These are phyloP conservation scores for Ogataea paraovalis DNA, from an alignment of 805 yeast genomes.

Conservation along the genomic window DNA sequence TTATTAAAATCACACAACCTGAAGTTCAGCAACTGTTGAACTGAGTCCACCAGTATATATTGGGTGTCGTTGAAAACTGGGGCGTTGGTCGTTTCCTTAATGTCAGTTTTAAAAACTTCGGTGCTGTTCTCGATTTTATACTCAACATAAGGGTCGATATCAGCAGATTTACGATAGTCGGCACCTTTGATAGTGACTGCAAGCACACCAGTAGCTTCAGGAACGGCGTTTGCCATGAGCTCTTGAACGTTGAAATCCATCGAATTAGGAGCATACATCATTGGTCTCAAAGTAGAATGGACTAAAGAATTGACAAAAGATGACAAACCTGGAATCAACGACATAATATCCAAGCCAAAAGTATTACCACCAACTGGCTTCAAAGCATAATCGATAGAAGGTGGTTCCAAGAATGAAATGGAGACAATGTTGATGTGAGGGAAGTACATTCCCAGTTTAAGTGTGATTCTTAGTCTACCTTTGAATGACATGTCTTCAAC, in stretches of 20 bases:
- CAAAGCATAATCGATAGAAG: slow-evolving; percentile 71
- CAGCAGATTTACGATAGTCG: slow-evolving; percentile 38
- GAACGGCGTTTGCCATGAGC: slow-evolving; percentile 55
- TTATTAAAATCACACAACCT: slow-evolving; percentile 53
- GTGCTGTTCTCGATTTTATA: slow-evolving; percentile 33
- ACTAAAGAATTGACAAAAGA: slow-evolving; percentile 66
- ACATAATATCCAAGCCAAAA: slow-evolving; percentile 82
- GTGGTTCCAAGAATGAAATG: slow-evolving; percentile 71
- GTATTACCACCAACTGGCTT: slow-evolving; percentile 89
- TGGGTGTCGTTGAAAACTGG: slow-evolving; percentile 69
- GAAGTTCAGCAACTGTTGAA: slow-evolving; percentile 55
- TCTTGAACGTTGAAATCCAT: slow-evolving; percentile 73
- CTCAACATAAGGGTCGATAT: slow-evolving; percentile 47
- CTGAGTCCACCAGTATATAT: slow-evolving; percentile 50
- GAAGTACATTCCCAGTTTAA: slow-evolving; percentile 58
- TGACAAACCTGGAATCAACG: slow-evolving; percentile 75
- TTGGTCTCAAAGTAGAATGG: slow-evolving; percentile 68
- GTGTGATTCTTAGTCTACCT: slow-evolving; percentile 63
- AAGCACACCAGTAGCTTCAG: slow-evolving; percentile 67
- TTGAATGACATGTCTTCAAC: slow-evolving; percentile 77
- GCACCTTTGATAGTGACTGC: slow-evolving; percentile 60
- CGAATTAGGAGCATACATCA: slow-evolving; percentile 80
- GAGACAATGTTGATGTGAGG: slow-evolving; percentile 78
- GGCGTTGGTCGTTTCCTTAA: slow-evolving; percentile 49
- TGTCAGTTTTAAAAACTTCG: slow-evolving; percentile 41